phyloP scores from a whole-genome alignment of 2,329 filamentous ascomycete genomes.

The Sporothrix pallida region DNA sequence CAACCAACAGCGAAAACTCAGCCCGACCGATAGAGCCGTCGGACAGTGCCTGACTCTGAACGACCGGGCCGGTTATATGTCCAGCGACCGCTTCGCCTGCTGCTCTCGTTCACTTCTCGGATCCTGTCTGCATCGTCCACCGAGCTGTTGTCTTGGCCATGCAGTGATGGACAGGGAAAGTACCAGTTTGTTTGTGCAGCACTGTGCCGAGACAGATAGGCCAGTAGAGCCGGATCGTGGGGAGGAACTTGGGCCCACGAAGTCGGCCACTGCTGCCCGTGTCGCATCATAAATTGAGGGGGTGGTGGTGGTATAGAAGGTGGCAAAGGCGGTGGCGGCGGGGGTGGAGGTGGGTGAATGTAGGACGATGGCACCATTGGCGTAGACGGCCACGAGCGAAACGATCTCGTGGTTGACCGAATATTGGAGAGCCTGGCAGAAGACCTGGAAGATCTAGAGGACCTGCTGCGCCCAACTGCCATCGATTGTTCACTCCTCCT shows the following conservation, averaged over 20 bases:
- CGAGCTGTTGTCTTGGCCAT: background rate
- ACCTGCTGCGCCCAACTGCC: background rate
- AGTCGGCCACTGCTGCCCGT: background rate
- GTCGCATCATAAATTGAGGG: background rate
- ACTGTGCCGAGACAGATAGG: background rate
- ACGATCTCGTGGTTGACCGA: background rate
- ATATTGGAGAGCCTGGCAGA: background rate
- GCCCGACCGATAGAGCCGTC: constrained; percentile 1
- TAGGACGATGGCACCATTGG: background rate
- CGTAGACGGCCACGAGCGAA: constrained; percentile 10
- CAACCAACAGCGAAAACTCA: background rate
- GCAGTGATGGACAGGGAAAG: background rate
- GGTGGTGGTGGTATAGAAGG: background rate
- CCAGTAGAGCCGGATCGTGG: constrained; percentile 1
- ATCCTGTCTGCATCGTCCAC: background rate
- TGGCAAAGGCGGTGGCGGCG: background rate
- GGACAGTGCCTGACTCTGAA: background rate
- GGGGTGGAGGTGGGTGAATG: background rate
- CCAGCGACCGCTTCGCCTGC: background rate
- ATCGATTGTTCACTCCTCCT: too few relatives aligned
- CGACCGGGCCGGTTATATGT: background rate
- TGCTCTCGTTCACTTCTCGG: background rate
- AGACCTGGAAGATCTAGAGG: background rate
- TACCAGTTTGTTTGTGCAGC: constrained; percentile 12
- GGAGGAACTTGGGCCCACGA: background rate